Base-by-base conservation (phyloP, 2,329 filamentous ascomycete genomes). In the Cladosporium halotolerans region DNA sequence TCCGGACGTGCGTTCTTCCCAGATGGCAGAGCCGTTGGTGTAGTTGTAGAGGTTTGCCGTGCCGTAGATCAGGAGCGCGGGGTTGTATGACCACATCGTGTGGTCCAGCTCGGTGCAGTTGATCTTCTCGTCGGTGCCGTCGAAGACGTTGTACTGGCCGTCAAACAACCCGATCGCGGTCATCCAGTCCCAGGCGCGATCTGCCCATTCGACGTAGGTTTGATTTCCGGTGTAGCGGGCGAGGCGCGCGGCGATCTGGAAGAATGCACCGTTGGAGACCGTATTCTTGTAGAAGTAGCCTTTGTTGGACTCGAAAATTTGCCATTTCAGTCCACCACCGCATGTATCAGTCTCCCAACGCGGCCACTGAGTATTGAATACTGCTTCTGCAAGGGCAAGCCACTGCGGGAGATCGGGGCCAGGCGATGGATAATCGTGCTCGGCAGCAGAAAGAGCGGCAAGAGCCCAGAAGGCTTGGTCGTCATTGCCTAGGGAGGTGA, bases 381-480 rank as follows among this genome's bases (percentile, higher is more conserved):
- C 85, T 9, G 85, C 86, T 68, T 90, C 86, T 0, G 80, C 84
- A 50, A 93, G 77, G 6, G 84, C 82, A n/a, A 93, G 77, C 87
- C 87, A 95, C 50, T 83, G 66, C 54, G 78, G 79, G 0, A 73
- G 59, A 0, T 80, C 77, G 36, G 65, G 58, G 19, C 44, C 6
- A 4, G 86, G 84, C 61, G 89, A 79, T 1, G 85, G 84, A 63
- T 86, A 92, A 58, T 83, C 83, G 62, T 84, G 81, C 70, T 95
- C 89, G 36, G 86, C 85, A 2, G 89, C 89, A 9, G 81, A 79
- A 76, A 95, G 86, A 56, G 85, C 86, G 1, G 88, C 82, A 75
- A 93, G 79, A n/a, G 81, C 87, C 89, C 89, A 95, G 71, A 93
- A 92, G 5, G 86, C 84, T 75, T 84, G 78, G 59, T 82, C 77